Conservation (phyloP, 179 eudicot species). For the Beta lomatogona region DNA sequence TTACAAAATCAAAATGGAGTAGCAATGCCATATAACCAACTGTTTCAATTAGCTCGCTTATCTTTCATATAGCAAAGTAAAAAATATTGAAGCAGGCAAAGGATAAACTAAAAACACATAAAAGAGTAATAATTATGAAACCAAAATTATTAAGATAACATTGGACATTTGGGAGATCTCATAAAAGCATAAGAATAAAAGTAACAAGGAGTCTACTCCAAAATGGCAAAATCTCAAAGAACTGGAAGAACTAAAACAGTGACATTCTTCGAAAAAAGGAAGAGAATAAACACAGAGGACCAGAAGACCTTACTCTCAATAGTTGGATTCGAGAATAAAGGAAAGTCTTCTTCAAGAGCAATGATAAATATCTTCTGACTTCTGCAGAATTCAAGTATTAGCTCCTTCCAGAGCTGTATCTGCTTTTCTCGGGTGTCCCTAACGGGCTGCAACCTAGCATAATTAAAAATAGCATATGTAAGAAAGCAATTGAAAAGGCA, state of each 20-base stretch:
- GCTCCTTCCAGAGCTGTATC: slow-evolving; percentile 94
- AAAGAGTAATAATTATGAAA: neutral
- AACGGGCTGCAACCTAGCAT: slow-evolving; percentile 82
- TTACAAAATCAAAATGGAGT: neutral
- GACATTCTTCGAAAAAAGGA: neutral
- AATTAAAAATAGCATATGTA: neutral
- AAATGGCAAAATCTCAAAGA: neutral
- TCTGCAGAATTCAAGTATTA: slow-evolving; percentile 81
- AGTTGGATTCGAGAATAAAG: slow-evolving; percentile 68
- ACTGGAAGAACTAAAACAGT: neutral
- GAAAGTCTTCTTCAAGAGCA: slow-evolving; percentile 79
- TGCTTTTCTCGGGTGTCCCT: slow-evolving; percentile 95
- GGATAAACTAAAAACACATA: neutral
- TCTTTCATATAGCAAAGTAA: neutral
- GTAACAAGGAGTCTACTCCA: neutral
- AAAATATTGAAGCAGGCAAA: neutral
- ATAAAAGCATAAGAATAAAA: neutral
- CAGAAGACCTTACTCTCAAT: slow-evolving; percentile 68
- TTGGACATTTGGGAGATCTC: neutral
- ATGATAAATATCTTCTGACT: slow-evolving; percentile 73
- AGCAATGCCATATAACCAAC: neutral
- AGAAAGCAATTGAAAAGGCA: neutral
- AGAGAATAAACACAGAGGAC: neutral
- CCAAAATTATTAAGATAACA: neutral
- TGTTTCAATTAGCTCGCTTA: neutral